phyloP scores from a whole-genome alignment of 2,329 filamentous ascomycete species.

The Aureobasidium vineae region DNA sequence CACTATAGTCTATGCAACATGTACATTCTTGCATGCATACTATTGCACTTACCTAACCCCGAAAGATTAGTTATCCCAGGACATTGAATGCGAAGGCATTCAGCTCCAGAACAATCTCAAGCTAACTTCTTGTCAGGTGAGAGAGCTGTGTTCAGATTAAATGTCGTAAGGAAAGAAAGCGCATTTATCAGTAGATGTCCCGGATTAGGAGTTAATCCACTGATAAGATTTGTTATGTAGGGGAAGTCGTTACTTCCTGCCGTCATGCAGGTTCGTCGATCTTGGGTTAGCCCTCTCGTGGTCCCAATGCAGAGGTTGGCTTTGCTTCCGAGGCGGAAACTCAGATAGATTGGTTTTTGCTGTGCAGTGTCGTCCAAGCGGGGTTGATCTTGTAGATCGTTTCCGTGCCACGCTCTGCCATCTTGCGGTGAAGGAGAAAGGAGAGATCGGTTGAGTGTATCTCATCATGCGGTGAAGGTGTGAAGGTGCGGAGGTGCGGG shows the following conservation, averaged over 20 bases:
- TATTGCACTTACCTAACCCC: neutral
- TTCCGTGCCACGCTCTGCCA: neutral
- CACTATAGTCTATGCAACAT: conserved; percentile 8
- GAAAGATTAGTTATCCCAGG: no score
- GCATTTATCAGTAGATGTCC: neutral
- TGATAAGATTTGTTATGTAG: neutral
- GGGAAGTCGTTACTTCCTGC: neutral
- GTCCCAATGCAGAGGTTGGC: neutral
- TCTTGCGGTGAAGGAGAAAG: neutral
- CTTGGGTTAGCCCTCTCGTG: neutral
- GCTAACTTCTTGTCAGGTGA: neutral
- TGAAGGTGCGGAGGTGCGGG: neutral
- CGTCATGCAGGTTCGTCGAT: conserved; percentile 22
- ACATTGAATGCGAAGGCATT: neutral
- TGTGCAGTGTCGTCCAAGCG: neutral
- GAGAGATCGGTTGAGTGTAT: neutral
- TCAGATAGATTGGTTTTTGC: conserved; percentile 10
- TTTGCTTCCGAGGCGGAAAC: neutral
- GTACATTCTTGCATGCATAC: neutral
- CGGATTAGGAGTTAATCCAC: neutral
- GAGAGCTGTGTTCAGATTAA: neutral
- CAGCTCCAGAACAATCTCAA: neutral
- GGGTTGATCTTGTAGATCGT: neutral
- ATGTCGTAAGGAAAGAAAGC: neutral
- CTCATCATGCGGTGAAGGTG: neutral